Evolutionary conservation across 169 alveolate species (phyloP), one percentile per base, ranked within the genome.

Genomic region (Babesia bigemina): DNA sequence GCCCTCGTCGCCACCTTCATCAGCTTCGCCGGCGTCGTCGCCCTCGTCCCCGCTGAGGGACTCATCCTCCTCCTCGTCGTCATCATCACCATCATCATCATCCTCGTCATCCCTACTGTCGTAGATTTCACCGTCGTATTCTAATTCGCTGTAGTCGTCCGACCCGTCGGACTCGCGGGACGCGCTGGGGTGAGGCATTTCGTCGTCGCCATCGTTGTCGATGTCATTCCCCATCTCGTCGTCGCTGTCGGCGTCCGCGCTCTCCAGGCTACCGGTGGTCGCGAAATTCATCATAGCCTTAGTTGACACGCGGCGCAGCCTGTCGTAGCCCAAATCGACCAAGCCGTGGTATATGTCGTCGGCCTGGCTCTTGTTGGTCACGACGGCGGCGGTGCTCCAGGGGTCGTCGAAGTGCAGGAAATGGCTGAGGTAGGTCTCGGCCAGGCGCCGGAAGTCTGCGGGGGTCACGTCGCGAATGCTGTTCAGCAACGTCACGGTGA

Each of bases 311-410:
- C 47, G 58, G 24, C 8, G 28, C 28, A 79, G 22, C 24, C 49
- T 42, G 44, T 24, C 33, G 63, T 82, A 82, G 36, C 63, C 63
- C 62, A 82, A 19, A 12, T 55, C 61, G 11, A 57, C 44, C 33
- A 82, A 44, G 22, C 82, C 86, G 1, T 63, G 22, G 26, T 26
- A 55, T 22, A 73, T 19, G 19, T 50, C 71, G 21, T 48, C 59
- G 24, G 70, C 72, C 66, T 82, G 66, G 47, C 53, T 53, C 22
- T 42, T 50, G 53, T 33, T 63, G 29, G 89, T 53, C n/a, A 82
- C 78, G 42, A 67, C 55, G 47, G 70, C 47, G 47, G 73, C 16
- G 17, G 56, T 58, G 47, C 63, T 45, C 29, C 56, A 44, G 47
- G 72, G 55, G 21, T 67, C 82, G 13, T 42, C 45, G 47, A 55